These are phyloP conservation scores for Inga laurina DNA, from an alignment of 306 rosid species.

Conservation along the genomic window DNA sequence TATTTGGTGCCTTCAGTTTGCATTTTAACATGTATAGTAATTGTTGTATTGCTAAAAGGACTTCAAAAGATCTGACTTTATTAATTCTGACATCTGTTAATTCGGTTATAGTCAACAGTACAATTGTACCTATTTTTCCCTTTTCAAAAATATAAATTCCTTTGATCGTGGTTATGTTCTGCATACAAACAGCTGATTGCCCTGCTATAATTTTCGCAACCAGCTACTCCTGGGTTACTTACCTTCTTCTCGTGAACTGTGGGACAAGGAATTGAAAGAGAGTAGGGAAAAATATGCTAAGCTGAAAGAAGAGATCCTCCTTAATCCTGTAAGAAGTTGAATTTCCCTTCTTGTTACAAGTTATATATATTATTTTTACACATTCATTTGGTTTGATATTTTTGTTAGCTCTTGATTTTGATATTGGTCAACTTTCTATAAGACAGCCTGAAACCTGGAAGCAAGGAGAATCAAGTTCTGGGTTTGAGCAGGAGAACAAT, in stretches of 20 bases:
- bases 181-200: conserved; percentile 38
- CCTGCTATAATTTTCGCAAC: conserved; percentile 40
- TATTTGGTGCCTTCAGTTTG: neutral
- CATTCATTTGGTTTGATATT: neutral
- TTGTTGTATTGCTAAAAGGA: neutral
- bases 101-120: neutral
- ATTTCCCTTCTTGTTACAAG: conserved; percentile 14
- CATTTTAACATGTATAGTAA: neutral
- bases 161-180: conserved; percentile 28
- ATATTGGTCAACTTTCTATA: conserved; percentile 50
- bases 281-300: conserved; percentile 60
- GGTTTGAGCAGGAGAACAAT: conserved; percentile 38
- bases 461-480: conserved; percentile 40
- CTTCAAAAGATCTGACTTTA: neutral
- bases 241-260: conserved; percentile 63
- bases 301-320: conserved; percentile 72
- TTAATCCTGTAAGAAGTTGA: conserved; percentile 67
- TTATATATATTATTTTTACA: neutral
- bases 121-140: neutral
- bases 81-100: neutral
- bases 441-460: conserved; percentile 66
- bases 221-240: conserved; percentile 84
- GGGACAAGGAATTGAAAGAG: conserved; percentile 65
- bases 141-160: conserved; percentile 16
- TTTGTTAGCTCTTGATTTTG: conserved; percentile 29